phyloP scores from a whole-genome alignment of 2,329 filamentous ascomycete genomes.

The Berkeleyomyces basicola region DNA sequence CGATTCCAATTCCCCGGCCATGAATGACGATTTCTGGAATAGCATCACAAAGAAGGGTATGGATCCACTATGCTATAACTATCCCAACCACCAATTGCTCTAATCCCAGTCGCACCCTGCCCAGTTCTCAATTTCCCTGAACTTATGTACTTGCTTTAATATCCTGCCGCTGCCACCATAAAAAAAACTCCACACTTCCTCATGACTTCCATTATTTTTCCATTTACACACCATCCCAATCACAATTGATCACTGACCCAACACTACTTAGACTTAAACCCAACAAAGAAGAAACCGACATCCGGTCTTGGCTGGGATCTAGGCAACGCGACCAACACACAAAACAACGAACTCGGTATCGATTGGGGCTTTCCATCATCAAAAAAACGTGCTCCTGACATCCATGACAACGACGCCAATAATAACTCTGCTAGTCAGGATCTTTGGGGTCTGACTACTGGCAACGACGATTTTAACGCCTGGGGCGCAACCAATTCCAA shows the following conservation, averaged over 20 bases:
- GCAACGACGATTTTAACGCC: not conserved
- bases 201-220: not conserved
- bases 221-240: not conserved
- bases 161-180: not conserved
- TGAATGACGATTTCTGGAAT: slow-evolving; percentile 10
- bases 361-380: not conserved
- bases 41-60: slow-evolving; percentile 6
- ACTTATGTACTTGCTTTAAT: not conserved
- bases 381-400: slow-evolving; percentile 15
- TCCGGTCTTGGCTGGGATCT: not conserved
- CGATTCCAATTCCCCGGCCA: not conserved
- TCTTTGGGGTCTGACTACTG: not conserved
- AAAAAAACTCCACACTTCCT: not conserved
- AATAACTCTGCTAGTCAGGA: slow-evolving; percentile 20
- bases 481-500: slow-evolving; percentile 5
- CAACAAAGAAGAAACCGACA: not conserved
- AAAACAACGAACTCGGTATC: not conserved
- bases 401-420: slow-evolving; percentile 20
- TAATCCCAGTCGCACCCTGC: not conserved
- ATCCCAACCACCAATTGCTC: slow-evolving; percentile 6
- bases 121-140: not conserved
- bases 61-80: not conserved
- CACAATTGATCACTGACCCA: not conserved
- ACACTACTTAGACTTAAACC: not conserved
- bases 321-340: not conserved